Base-by-base conservation (phyloP, 2,329 filamentous ascomycete genomes). In the Berkeleyomyces rouxiae region DNA sequence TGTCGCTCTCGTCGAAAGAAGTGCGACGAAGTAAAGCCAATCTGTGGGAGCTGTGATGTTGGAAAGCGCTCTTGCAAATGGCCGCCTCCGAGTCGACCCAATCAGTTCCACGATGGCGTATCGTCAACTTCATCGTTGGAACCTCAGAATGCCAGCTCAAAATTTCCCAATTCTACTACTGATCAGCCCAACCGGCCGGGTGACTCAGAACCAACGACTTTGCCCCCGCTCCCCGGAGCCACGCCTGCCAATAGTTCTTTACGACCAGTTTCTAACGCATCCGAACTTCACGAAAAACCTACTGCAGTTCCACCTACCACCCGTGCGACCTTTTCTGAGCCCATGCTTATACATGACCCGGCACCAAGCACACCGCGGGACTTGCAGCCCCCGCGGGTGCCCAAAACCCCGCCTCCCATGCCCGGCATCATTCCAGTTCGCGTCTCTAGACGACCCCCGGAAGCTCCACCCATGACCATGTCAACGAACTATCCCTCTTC, bases 1-100 rank as follows among this genome's bases (percentile, higher is more conserved):
- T 77, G 75, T 68, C 75, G 76, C 66, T 70, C 70, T 36, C 72
- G 75, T 53, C 77, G 77, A 70, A 77, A 77, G 71, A 77, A 77
- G 67, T 78, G 75, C 68, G 75, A 77, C 64, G 76, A 78, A 68
- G 68, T 67, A 7, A 76, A 75, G 65, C 75, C 75, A 1, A 70
- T 71, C 49, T 77, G 75, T 65, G 70, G 70, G 40, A 71, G 73
- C 60, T 76, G 74, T 47, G 67, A 67, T 43, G 67, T 68, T 23
- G 71, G 70, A 59, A 65, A 65, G n/a, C 65, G 71, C 11, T 65
- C 59, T 23, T 67, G 65, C 33, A 61, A 55, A 46, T 67, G 64
- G 67, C 70, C 68, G 3, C 23, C 58, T 10, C 49, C 61, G 33
- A 43, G 49, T 33, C 36, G 13, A 39, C 37, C 49, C 13, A 9